phyloP scores from a whole-genome alignment of 73 alveolate genomes.

The Paramecium octaurelia region DNA sequence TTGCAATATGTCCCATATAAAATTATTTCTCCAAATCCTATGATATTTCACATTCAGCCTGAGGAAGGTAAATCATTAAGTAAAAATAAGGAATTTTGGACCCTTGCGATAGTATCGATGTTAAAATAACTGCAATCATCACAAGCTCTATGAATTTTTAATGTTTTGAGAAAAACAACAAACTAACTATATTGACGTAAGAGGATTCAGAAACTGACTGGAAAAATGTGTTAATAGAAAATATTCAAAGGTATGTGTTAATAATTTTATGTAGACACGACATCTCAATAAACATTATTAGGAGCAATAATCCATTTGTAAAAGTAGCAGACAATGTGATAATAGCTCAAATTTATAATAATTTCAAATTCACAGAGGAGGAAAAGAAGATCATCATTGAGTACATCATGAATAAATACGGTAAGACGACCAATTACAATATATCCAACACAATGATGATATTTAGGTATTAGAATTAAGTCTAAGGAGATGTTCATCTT shows the following conservation, averaged over 20 bases:
- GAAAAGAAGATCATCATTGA: not conserved
- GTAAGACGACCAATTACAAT: not conserved
- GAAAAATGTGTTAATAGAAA: not conserved
- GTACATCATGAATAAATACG: not conserved
- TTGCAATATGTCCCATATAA: not conserved
- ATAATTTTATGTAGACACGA: not conserved
- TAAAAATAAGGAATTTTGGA: not conserved
- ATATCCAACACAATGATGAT: not conserved
- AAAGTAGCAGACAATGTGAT: not conserved
- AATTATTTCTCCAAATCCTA: slow-evolving; percentile 52
- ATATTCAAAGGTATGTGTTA: not conserved
- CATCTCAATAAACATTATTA: not conserved
- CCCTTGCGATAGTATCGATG: not conserved
- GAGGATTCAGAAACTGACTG: not conserved
- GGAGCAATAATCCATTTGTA: not conserved
- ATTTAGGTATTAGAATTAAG: not conserved
- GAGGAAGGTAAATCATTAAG: not conserved
- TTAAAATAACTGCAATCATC: not conserved
- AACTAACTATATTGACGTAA: not conserved
- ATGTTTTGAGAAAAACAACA: slow-evolving; percentile 18
- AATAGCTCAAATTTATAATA: not conserved
- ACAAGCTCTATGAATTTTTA: not conserved
- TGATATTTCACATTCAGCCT: not conserved
- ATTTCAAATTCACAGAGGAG: not conserved
- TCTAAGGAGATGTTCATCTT: not conserved